These are phyloP conservation scores for Colletotrichum melonis DNA, from an alignment of 2,329 filamentous ascomycete genomes.

Conservation along the genomic window DNA sequence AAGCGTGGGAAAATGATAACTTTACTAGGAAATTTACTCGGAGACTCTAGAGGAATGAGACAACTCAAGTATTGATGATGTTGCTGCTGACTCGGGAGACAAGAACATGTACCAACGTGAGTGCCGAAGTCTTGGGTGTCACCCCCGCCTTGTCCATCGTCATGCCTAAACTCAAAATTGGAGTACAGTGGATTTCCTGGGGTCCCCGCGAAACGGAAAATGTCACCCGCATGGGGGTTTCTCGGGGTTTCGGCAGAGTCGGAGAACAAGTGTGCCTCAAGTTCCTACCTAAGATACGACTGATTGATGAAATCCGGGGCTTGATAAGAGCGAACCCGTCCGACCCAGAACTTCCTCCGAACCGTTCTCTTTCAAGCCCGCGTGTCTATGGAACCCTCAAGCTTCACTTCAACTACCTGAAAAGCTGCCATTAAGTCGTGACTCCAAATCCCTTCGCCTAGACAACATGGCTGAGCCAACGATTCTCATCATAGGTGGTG, in stretches of 20 bases:
- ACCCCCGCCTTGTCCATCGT: not conserved
- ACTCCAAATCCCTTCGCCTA: no score
- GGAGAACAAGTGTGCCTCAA: not conserved
- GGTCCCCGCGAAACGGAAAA: not conserved
- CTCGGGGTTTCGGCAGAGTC: not conserved
- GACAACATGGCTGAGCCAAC: conserved; percentile 12
- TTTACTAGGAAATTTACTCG: no score
- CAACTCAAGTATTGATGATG: no score
- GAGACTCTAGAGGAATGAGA: no score
- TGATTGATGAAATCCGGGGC: no score
- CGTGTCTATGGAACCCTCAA: not conserved
- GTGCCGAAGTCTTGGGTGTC: not conserved
- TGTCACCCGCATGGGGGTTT: not conserved
- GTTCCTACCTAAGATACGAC: no score
- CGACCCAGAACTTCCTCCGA: not conserved
- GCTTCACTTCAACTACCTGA: not conserved
- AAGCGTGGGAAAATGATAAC: no score
- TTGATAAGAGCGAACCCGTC: not conserved
- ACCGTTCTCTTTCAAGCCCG: not conserved
- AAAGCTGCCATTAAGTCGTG: not conserved
- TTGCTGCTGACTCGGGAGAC: no score
- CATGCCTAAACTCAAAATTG: not conserved
- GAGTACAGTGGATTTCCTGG: not conserved
- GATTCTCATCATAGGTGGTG: conserved; percentile 59
- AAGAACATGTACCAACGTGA: not conserved